These are phyloP conservation scores for Penicillium sp. DNA, from an alignment of 2,329 filamentous ascomycete species.

Conservation along the genomic window DNA sequence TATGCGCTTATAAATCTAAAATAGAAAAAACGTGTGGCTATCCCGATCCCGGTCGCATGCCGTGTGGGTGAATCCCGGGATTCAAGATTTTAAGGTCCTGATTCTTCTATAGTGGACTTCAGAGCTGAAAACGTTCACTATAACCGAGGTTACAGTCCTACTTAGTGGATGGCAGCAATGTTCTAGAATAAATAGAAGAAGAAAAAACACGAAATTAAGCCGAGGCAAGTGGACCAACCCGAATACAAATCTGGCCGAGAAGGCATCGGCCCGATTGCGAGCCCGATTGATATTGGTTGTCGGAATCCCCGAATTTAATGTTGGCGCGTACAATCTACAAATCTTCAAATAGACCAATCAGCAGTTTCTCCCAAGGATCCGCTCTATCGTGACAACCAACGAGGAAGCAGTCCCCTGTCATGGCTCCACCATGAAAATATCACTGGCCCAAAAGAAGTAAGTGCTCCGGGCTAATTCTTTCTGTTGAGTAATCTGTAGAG, in stretches of 20 bases:
- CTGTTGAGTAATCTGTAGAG: not conserved
- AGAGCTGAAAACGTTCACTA: not conserved
- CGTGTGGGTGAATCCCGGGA: too few relatives aligned
- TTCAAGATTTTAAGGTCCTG: too few relatives aligned
- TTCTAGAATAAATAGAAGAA: not conserved
- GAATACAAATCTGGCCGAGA: not conserved
- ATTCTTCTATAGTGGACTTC: too few relatives aligned
- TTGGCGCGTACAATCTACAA: not conserved
- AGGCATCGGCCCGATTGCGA: not conserved
- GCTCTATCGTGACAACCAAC: too few relatives aligned
- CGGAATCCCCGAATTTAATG: not conserved
- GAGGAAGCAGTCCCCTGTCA: not conserved
- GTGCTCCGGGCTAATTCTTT: conserved; percentile 3
- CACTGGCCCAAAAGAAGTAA: conserved; percentile 11
- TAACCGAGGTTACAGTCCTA: not conserved
- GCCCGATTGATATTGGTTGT: not conserved
- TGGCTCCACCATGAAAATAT: conserved; percentile 4
- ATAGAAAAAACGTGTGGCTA: too few relatives aligned
- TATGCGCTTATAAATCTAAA: too few relatives aligned
- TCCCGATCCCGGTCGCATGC: too few relatives aligned
- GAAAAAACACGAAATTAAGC: not conserved
- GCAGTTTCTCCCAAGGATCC: not conserved
- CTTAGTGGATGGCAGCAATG: not conserved
- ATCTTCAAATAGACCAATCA: not conserved
- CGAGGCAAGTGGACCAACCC: not conserved